phyloP scores from a whole-genome alignment of 1,284 basidiomycete species.

The Austroboletus niveus region DNA sequence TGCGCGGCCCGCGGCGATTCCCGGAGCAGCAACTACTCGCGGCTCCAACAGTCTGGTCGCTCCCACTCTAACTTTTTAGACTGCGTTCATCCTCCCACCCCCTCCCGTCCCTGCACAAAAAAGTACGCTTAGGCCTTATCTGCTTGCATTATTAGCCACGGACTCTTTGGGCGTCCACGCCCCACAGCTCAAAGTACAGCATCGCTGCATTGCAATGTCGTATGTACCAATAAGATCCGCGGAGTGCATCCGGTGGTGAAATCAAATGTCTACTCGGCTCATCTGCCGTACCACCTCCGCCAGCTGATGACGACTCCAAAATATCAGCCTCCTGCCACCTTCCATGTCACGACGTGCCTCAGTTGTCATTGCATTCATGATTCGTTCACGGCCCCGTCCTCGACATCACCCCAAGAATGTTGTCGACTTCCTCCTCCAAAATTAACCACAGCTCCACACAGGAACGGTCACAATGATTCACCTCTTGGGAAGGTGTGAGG shows the following conservation, averaged over 20 bases:
- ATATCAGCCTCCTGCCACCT: conserved; percentile 3
- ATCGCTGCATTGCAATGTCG: conserved; percentile 7
- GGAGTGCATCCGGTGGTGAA: conserved; percentile 10
- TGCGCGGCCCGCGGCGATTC: conserved; percentile 14
- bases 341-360: conserved; percentile 20
- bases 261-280: conserved; percentile 10
- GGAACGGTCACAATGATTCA: conserved; percentile 2
- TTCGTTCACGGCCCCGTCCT: conserved; percentile 6
- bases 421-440: neutral
- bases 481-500: conserved; percentile 18
- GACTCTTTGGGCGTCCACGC: conserved; percentile 9
- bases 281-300: conserved; percentile 13
- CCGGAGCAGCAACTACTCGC: conserved; percentile 4
- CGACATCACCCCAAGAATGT: conserved; percentile 13
- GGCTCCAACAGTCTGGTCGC: neutral
- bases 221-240: conserved; percentile 16
- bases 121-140: conserved; percentile 4
- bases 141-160: conserved; percentile 10
- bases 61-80: neutral
- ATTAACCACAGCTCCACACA: conserved; percentile 1
- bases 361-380: conserved; percentile 1
- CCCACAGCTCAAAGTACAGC: conserved; percentile 13
- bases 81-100: conserved; percentile 1
- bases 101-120: conserved; percentile 5
- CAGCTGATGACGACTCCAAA: conserved; percentile 1